Conservation (phyloP, 768 basidiomycete genomes). For the Gymnopilus junonius region DNA sequence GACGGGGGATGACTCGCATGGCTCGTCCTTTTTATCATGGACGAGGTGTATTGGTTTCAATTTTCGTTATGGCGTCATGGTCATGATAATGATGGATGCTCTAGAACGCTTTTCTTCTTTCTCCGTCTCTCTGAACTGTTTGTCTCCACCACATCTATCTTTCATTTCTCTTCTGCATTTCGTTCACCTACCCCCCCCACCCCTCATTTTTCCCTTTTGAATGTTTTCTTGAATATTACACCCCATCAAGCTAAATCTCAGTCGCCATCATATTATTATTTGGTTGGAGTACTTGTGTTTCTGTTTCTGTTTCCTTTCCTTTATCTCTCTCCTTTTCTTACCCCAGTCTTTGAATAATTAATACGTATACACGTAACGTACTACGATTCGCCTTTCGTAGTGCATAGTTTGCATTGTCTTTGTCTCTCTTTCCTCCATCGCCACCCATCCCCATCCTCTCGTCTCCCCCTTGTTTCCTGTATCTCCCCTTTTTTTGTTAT, state of each 20-base stretch:
- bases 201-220: background rate
- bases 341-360: slow-evolving; percentile 9
- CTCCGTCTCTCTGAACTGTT: background rate
- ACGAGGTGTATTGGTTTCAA: slow-evolving; percentile 2
- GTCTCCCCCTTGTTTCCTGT: background rate
- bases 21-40: background rate
- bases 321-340: background rate
- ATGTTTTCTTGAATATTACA: slow-evolving; percentile 34
- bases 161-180: slow-evolving; percentile 4
- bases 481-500: background rate
- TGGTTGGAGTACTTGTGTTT: slow-evolving; percentile 24
- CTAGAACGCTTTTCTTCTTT: slow-evolving; percentile 12
- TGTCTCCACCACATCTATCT: background rate
- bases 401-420: background rate
- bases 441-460: background rate
- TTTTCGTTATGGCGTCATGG: background rate
- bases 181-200: background rate
- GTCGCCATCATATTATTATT: slow-evolving; percentile 15
- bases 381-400: background rate
- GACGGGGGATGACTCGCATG: background rate
- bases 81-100: slow-evolving; percentile 3
- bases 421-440: background rate
- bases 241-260: slow-evolving; percentile 37
- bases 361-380: background rate
- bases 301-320: background rate